A percentile compares a stretch with the other conserved stretches of the same genome.
phyloP scores from a whole-genome alignment of 2,329 filamentous ascomycete genomes.

The Didymella exigua region DNA sequence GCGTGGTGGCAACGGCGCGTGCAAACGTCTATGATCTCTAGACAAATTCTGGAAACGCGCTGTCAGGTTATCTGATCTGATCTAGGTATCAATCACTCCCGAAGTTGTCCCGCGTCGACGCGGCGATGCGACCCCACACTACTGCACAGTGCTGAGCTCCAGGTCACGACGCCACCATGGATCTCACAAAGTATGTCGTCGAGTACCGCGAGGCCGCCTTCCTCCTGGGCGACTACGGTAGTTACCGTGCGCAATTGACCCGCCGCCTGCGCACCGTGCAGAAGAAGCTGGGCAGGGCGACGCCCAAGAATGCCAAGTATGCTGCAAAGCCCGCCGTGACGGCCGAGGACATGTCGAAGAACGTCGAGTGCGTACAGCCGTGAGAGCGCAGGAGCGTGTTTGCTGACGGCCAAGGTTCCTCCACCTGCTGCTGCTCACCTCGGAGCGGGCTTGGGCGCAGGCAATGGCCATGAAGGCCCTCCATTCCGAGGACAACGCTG shows the following conservation, averaged over 20 bases:
- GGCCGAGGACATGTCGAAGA: constrained; percentile 73
- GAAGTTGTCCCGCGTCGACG: not conserved
- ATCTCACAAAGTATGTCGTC: constrained; percentile 85
- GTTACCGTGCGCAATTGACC: constrained; percentile 79
- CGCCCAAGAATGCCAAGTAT: constrained; percentile 86
- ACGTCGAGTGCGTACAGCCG: constrained; percentile 69
- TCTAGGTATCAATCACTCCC: not conserved
- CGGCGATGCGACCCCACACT: constrained; percentile 8
- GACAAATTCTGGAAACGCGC: constrained; percentile 8
- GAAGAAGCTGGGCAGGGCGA: constrained; percentile 83
- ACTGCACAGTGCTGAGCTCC: constrained; percentile 1
- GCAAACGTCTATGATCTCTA: constrained; percentile 11
- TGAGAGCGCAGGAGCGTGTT: not conserved
- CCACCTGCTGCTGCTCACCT: constrained; percentile 75
- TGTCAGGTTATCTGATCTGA: constrained; percentile 4
- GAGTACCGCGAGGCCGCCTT: constrained; percentile 81
- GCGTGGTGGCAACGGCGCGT: constrained; percentile 16
- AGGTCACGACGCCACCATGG: constrained; percentile 63
- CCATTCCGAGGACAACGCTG: constrained; percentile 74
- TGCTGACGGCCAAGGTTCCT: constrained; percentile 30
- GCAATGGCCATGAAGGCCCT: constrained; percentile 92
- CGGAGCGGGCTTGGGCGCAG: constrained; percentile 93
- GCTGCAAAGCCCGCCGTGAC: constrained; percentile 72
- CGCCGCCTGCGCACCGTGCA: constrained; percentile 82
- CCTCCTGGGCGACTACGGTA: constrained; percentile 84